Evolutionary conservation across 441 rosid genomes (phyloP), one percentile per base, ranked within the genome.

Genomic region (Populus tomentosa): DNA sequence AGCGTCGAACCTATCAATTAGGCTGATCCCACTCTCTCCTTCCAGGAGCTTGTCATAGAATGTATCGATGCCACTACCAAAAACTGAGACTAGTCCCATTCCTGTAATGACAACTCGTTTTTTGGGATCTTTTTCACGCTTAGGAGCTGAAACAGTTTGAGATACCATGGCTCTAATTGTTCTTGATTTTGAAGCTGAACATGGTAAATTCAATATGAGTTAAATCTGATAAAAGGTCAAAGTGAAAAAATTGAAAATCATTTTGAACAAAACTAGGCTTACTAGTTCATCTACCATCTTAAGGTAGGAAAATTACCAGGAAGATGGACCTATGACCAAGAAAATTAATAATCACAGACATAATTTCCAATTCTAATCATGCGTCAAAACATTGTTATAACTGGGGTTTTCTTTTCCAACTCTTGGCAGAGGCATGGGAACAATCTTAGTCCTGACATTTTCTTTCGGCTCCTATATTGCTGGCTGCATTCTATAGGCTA

Each of bases 11-110:
- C 85, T 85, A 42, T 90, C 90, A 21, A 90, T 87, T 10, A 83
- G 74, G 76, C 85, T 80, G 69, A 90, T 88, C 10, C 94, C 94
- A 69, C 91, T 88, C 84, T 86, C 86, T 70, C 91, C 94, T 26
- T 86, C 90, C 0, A 88, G 89, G 67, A 90, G 91, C 67, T 84
- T 90, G 72, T 64, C 75, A 66, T 90, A 88, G 81, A 84, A 88
- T 16, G 76, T 74, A 68, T 87, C 87, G 40, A 80, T 32, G 74
- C 88, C 84, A 24, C 36, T 80, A 18, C 94, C 94, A 72, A 88
- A 88, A 61, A 85, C 94, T 0, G 90, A 90, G 16, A 90, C 94
- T 4, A 90, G 83, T 1, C 91, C 94, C 91, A 90, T 88, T 75
- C 94, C 94, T 18, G 94, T 87, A 66, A 90, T 83, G 9, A 88